phyloP scores from a whole-genome alignment of 1,284 basidiomycete species.

The Pseudozyma tsukubaensis region DNA sequence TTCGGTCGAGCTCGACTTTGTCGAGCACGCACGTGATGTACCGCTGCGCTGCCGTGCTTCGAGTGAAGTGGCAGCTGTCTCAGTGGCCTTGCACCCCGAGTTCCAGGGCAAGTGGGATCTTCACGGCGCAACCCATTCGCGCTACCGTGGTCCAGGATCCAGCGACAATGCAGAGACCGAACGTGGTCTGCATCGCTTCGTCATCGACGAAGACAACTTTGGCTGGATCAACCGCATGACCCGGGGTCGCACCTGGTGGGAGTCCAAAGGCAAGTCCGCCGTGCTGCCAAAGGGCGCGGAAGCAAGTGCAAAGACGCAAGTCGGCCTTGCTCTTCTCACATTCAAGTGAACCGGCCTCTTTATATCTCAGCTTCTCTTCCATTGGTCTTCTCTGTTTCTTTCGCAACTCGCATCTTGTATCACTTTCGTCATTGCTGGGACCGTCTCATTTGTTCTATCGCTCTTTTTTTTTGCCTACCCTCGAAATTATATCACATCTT shows the following conservation, averaged over 20 bases:
- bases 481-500: background rate
- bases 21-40: constrained; percentile 37
- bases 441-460: background rate
- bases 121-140: constrained; percentile 44
- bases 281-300: constrained; percentile 27
- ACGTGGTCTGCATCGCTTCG: constrained; percentile 30
- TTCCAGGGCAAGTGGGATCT: constrained; percentile 52
- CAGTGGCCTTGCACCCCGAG: constrained; percentile 34
- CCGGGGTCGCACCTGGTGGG: constrained; percentile 37
- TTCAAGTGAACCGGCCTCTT: constrained; percentile 26
- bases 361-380: background rate
- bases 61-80: constrained; percentile 35
- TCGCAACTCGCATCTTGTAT: constrained; percentile 20
- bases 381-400: constrained; percentile 3
- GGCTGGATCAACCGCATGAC: constrained; percentile 48
- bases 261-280: constrained; percentile 9
- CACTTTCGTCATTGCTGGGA: constrained; percentile 6
- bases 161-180: constrained; percentile 23
- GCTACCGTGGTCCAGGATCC: constrained; percentile 29
- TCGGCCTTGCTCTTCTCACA: constrained; percentile 37
- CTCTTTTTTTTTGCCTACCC: background rate
- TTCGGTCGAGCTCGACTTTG: constrained; percentile 45
- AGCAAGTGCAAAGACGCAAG: constrained; percentile 29
- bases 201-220: constrained; percentile 41
- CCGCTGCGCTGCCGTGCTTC: constrained; percentile 41